Percentiles rank a stretch among this genome's conserved stretches.
Evolutionary conservation across 805 yeast species (phyloP).

Genomic region (Tetrapisispora fleetii): DNA sequence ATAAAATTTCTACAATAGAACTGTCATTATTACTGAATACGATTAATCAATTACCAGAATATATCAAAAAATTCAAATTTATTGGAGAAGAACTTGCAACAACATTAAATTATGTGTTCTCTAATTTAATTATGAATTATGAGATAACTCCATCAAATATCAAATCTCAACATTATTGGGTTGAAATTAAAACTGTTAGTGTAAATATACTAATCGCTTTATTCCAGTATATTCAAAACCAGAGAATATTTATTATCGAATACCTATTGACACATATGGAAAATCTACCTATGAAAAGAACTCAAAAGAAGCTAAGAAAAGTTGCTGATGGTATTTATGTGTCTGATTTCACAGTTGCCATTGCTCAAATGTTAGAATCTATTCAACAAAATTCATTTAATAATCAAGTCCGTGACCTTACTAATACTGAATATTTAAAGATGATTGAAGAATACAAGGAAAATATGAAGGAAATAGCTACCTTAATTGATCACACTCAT

Average conservation of each 20-base stretch:
- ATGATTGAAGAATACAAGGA: constrained; percentile 1
- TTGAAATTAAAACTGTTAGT: constrained; percentile 13
- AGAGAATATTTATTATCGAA: constrained; percentile 48
- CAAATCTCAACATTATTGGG: constrained; percentile 12
- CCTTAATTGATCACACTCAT: constrained; percentile 17
- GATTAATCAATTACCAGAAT: constrained; percentile 14
- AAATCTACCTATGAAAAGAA: constrained; percentile 38
- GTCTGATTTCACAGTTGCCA: constrained; percentile 23
- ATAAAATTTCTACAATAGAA: constrained; percentile 3
- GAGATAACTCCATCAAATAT: constrained; percentile 6
- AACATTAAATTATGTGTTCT: constrained; percentile 44
- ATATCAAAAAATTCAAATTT: constrained; percentile 15
- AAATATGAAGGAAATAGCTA: background rate
- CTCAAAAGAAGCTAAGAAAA: constrained; percentile 17
- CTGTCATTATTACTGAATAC: constrained; percentile 13
- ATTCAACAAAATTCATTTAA: constrained; percentile 12
- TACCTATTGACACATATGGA: constrained; percentile 49
- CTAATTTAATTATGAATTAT: constrained; percentile 18
- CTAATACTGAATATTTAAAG: background rate
- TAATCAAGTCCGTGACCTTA: background rate
- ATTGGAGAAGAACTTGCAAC: constrained; percentile 47
- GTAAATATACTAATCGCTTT: constrained; percentile 28
- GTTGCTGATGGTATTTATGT: constrained; percentile 10
- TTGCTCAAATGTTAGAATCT: constrained; percentile 19
- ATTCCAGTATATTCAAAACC: constrained; percentile 37